Base-by-base conservation (phyloP, 2,329 filamentous ascomycete genomes). In the Monosporascus sp. region DNA sequence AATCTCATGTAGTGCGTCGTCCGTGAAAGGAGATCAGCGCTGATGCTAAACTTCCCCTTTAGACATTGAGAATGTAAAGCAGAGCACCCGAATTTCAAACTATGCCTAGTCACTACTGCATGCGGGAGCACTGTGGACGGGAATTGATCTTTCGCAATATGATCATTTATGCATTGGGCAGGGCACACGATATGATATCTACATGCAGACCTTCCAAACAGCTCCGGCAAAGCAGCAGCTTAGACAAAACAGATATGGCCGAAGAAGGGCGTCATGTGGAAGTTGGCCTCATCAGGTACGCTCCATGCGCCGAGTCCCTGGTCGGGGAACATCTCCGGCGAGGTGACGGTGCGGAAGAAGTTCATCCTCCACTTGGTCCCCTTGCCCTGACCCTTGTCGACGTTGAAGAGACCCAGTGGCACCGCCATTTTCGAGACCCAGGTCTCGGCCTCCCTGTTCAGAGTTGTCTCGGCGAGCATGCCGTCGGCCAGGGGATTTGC, bases 311-410 rank as follows among this genome's bases (percentile, higher is more conserved):
- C 75, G 5, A 77, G 65, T 1, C 55, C 59, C 63, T 78, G 76
- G 37, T 72, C 66, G 0, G 77, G 76, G 58, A 69, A 79, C 8
- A 67, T 76, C 1, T 67, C 63, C 0, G 71, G 70, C 26, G 69
- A 68, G 4, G 73, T 74, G 31, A 77, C 63, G 3, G 75, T 79
- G 45, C 77, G 70, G 64, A 80, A 76, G 57, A 80, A 80, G 61
- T 80, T 79, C 76, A 79, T 79, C 53, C 77, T 69, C 77, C 77
- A 80, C 56, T 67, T 51, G 1, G 75, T 78, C 22, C 74, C 73
- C 55, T 66, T 64, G 2, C 73, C 75, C 57, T 64, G 54, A 41
- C 74, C 73, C 3, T 64, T 54, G 52, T 78, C 73, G 26, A 79
- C 73, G 52, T 78, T 79, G 67, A 79, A 80, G 8, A 79, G 64